A percentile compares a stretch with the other conserved stretches of the same genome.
Evolutionary conservation across 176 grass and related monocot genomes (phyloP).

Genomic region (Themeda triandra): DNA sequence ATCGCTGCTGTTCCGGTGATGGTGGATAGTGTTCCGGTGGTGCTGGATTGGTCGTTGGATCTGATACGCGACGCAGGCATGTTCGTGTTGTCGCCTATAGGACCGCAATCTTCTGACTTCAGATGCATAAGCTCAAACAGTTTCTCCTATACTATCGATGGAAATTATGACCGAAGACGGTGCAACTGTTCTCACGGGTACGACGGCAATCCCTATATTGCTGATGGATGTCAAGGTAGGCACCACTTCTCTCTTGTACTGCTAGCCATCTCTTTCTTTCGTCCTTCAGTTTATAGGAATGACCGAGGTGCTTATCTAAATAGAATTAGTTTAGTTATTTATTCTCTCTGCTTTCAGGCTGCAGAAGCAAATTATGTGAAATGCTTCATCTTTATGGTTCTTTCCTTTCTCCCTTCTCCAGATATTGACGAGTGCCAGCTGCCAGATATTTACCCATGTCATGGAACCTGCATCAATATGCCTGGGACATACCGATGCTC

Average conservation of each 20-base stretch:
- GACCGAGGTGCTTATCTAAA: too few species aligned
- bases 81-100: background rate
- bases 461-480: constrained; percentile 34
- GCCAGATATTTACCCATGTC: constrained; percentile 32
- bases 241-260: too few species aligned
- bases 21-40: background rate
- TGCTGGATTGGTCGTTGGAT: constrained; percentile 29
- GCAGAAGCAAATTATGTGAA: too few species aligned
- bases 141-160: background rate
- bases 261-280: too few species aligned
- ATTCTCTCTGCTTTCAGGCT: background rate
- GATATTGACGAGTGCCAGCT: constrained; percentile 37
- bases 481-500: constrained; percentile 29
- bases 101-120: background rate
- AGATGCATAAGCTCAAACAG: constrained; percentile 24
- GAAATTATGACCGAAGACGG: constrained; percentile 15
- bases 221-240: constrained; percentile 39
- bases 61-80: background rate
- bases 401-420: background rate
- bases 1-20: too few species aligned
- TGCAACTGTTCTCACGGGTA: constrained; percentile 33
- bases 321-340: too few species aligned
- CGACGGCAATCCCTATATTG: constrained; percentile 28
- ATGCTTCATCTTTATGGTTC: too few species aligned
- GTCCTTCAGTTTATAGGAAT: too few species aligned